Percentiles rank a stretch among this genome's conserved stretches.
Conservation (phyloP, 2,329 filamentous ascomycete genomes). For the Fonsecaea erecta region DNA sequence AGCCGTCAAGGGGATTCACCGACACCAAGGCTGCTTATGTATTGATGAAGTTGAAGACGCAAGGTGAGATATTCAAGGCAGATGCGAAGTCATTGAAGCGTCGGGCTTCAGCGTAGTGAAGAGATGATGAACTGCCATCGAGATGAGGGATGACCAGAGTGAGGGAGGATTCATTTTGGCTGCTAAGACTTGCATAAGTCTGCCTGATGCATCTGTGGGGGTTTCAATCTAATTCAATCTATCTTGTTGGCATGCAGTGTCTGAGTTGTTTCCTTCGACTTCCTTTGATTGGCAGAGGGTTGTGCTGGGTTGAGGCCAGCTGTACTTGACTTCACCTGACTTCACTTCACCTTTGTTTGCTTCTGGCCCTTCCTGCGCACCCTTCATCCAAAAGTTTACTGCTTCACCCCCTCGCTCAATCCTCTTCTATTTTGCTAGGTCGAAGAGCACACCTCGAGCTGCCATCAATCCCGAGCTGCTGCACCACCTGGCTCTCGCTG, state of each 20-base stretch:
- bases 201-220: neutral
- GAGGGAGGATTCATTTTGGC: no score
- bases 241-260: neutral
- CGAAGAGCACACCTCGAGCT: neutral
- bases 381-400: neutral
- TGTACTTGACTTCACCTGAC: neutral
- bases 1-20: slow-evolving; percentile 24
- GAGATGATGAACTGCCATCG: neutral
- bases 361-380: neutral
- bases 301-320: neutral
- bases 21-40: slow-evolving; percentile 46
- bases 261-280: neutral
- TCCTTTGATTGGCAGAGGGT: no score
- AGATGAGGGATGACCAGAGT: neutral
- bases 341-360: neutral
- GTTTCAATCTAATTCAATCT: no score
- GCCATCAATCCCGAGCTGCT: neutral
- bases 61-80: slow-evolving; percentile 22
- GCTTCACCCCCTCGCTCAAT: neutral
- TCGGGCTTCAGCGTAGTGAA: slow-evolving; percentile 36
- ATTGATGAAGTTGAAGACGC: slow-evolving; percentile 36
- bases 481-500: neutral
- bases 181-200: neutral
- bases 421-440: neutral
- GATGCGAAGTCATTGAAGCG: slow-evolving; percentile 41